These are phyloP conservation scores for Chlorella sp. DNA, from an alignment of 139 green algal genomes.

Conservation along the genomic window DNA sequence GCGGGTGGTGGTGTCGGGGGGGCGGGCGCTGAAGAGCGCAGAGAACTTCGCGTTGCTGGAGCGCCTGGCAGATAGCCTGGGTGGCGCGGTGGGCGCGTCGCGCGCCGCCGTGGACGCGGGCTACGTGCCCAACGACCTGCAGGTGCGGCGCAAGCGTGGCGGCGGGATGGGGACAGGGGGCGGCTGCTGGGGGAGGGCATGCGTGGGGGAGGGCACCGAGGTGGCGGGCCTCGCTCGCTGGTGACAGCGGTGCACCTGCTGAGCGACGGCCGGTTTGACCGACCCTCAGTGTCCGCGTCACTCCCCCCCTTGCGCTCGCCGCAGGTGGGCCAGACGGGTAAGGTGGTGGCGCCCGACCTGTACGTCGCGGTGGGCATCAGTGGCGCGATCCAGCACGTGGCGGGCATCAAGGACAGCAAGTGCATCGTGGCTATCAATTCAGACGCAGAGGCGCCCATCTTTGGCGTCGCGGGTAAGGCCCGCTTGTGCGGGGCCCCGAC, in stretches of 20 bases:
- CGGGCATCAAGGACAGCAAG: slow-evolving; percentile 90
- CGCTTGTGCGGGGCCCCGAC: no score
- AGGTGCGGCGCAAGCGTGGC: slow-evolving; percentile 73
- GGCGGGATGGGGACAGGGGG: neutral
- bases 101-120: slow-evolving; percentile 92
- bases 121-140: slow-evolving; percentile 87
- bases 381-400: slow-evolving; percentile 95
- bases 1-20: slow-evolving; percentile 72
- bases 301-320: neutral
- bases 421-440: slow-evolving; percentile 94
- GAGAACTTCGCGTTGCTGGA: slow-evolving; percentile 88
- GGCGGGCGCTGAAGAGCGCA: slow-evolving; percentile 82
- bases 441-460: slow-evolving; percentile 87
- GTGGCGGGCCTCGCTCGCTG: no score
- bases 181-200: neutral
- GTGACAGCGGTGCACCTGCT: no score
- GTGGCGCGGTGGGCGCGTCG: slow-evolving; percentile 85
- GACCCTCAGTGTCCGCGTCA: no score
- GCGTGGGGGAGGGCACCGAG: neutral
- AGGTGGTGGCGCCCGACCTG: slow-evolving; percentile 92
- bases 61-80: slow-evolving; percentile 82
- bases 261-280: no score
- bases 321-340: slow-evolving; percentile 96
- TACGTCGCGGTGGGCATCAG: slow-evolving; percentile 95
- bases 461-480: slow-evolving; percentile 51